A percentile compares a stretch with the other conserved stretches of the same genome.
phyloP scores from a whole-genome alignment of 2,329 filamentous ascomycete genomes.

The Penicillium sp. region DNA sequence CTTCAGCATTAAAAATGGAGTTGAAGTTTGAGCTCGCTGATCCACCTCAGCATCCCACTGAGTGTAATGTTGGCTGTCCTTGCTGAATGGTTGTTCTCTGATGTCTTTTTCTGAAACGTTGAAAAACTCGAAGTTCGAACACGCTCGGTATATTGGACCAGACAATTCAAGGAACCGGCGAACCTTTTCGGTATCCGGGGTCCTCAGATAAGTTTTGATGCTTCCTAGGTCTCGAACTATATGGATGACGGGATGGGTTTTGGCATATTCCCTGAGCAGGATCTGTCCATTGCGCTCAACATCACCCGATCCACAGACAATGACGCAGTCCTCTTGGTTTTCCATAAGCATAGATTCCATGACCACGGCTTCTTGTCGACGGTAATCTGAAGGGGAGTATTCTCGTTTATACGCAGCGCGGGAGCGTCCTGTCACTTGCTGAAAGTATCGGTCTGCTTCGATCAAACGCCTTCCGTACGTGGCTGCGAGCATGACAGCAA shows the following conservation, averaged over 20 bases:
- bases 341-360: conserved; percentile 63
- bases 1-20: conserved; percentile 70
- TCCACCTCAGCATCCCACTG: conserved; percentile 38
- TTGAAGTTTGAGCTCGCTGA: conserved; percentile 47
- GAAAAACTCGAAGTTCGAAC: conserved; percentile 77
- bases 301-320: conserved; percentile 73
- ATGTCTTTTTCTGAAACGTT: conserved; percentile 66
- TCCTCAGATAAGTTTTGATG: conserved; percentile 66
- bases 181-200: conserved; percentile 61
- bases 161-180: conserved; percentile 60
- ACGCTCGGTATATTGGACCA: conserved; percentile 62
- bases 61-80: conserved; percentile 31
- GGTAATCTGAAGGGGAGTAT: conserved; percentile 67
- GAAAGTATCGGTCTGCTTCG: conserved; percentile 71
- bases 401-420: conserved; percentile 67
- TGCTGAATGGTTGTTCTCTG: conserved; percentile 29
- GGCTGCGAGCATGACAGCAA: conserved; percentile 75
- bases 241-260: conserved; percentile 72
- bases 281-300: conserved; percentile 68
- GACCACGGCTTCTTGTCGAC: conserved; percentile 65
- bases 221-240: conserved; percentile 68
- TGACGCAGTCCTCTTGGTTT: conserved; percentile 66
- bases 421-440: conserved; percentile 65
- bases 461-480: conserved; percentile 71
- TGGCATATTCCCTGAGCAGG: conserved; percentile 65